phyloP scores from a whole-genome alignment of 1,284 basidiomycete species.

The Kalmanozyma brasiliensis region DNA sequence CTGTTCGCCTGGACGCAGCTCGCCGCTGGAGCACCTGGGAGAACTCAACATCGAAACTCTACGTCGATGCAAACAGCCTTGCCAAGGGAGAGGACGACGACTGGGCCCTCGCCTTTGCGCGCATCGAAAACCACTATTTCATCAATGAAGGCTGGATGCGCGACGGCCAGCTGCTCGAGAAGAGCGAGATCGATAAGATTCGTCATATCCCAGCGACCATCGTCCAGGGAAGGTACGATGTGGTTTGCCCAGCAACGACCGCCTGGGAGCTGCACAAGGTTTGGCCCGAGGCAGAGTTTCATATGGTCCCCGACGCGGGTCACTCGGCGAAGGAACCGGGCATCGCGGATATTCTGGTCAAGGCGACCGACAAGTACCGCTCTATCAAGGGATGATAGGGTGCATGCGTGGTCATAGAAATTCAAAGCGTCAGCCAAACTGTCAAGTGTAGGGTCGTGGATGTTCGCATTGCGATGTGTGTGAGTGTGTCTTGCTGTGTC shows the following conservation, averaged over 20 bases:
- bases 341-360: constrained; percentile 78
- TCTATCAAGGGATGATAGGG: constrained; percentile 16
- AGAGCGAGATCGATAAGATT: constrained; percentile 88
- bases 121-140: constrained; percentile 94
- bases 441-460: too few relatives aligned
- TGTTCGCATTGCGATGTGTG: background rate
- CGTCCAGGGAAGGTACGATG: constrained; percentile 77
- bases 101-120: constrained; percentile 76
- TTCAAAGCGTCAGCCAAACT: too few relatives aligned
- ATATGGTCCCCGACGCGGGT: constrained; percentile 86
- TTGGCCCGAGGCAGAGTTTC: constrained; percentile 50
- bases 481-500: background rate
- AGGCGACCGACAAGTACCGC: constrained; percentile 71
- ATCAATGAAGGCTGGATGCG: constrained; percentile 81
- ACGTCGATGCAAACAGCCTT: constrained; percentile 56
- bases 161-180: constrained; percentile 85
- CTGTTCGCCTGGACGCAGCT: constrained; percentile 77
- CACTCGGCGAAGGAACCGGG: constrained; percentile 85
- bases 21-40: constrained; percentile 76
- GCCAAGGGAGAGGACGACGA: constrained; percentile 49
- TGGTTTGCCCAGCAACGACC: constrained; percentile 71
- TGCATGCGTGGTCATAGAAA: too few relatives aligned
- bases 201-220: constrained; percentile 75
- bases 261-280: constrained; percentile 65
- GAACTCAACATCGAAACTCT: constrained; percentile 60